These are phyloP conservation scores for Penicillium sp. DNA, from an alignment of 2,329 filamentous ascomycete genomes.

Conservation along the genomic window DNA sequence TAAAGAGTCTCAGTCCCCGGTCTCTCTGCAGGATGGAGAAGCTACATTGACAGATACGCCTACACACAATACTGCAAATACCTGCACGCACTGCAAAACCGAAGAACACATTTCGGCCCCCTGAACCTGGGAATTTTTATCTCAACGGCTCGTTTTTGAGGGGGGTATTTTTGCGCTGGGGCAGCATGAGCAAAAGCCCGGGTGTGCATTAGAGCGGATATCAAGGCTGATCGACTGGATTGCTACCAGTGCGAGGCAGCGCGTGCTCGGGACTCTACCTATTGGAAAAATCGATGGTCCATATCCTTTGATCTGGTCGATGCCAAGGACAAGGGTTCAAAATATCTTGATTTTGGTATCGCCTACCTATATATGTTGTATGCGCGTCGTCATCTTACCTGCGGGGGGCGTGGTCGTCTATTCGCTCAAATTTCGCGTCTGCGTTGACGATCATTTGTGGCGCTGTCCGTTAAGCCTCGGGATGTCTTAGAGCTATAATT, in stretches of 20 bases:
- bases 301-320: neutral
- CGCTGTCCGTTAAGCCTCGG: neutral
- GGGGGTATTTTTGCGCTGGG: neutral
- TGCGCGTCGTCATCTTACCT: constrained; percentile 3
- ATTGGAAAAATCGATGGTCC: neutral
- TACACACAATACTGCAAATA: neutral
- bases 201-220: neutral
- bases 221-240: neutral
- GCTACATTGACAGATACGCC: neutral
- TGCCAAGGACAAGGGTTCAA: neutral
- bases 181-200: neutral
- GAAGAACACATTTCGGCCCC: neutral
- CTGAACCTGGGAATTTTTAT: neutral
- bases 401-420: neutral
- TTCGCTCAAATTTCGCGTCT: neutral
- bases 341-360: neutral
- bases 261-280: neutral
- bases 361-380: neutral
- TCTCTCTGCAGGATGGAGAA: neutral
- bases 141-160: neutral
- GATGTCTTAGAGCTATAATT: neutral
- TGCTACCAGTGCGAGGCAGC: neutral
- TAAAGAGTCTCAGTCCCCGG: neutral
- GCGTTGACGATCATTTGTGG: constrained; percentile 4
- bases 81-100: neutral